These are phyloP conservation scores for Leishmania turanica DNA, from an alignment of 208 protist genomes.

Conservation along the genomic window DNA sequence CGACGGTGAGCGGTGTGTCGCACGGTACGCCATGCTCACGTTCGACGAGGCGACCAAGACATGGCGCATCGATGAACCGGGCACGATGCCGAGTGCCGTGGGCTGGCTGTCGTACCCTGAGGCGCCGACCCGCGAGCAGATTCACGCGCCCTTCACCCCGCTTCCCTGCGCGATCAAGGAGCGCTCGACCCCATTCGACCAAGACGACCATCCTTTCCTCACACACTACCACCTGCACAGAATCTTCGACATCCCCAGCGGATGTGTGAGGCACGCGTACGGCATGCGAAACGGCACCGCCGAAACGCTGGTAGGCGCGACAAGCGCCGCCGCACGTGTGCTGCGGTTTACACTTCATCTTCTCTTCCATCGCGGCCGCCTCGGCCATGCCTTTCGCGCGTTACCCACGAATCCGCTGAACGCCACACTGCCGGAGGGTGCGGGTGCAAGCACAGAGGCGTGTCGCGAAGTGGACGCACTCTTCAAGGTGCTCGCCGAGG, in stretches of 20 bases:
- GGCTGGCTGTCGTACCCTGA: slow-evolving; percentile 72
- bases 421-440: slow-evolving; percentile 29
- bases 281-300: slow-evolving; percentile 39
- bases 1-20: slow-evolving; percentile 66
- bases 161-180: slow-evolving; percentile 39
- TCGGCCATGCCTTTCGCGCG: slow-evolving; percentile 39
- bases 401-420: slow-evolving; percentile 62
- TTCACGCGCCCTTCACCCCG: slow-evolving; percentile 49
- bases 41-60: slow-evolving; percentile 32
- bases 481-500: slow-evolving; percentile 31
- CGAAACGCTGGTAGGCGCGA: slow-evolving; percentile 45
- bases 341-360: slow-evolving; percentile 63
- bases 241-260: slow-evolving; percentile 34
- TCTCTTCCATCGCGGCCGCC: slow-evolving; percentile 49
- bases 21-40: slow-evolving; percentile 45
- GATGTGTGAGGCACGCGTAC: slow-evolving; percentile 33
- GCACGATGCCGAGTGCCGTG: slow-evolving; percentile 28
- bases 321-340: slow-evolving; percentile 52
- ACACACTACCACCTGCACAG: slow-evolving; percentile 37
- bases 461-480: slow-evolving; percentile 35
- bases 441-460: slow-evolving; percentile 16
- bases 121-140: slow-evolving; percentile 41
- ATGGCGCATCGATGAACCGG: slow-evolving; percentile 46
- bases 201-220: slow-evolving; percentile 48
- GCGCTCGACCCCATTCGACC: slow-evolving; percentile 44